Evolutionary conservation across 352 stramenopile genomes (phyloP).

Genomic region (Aphanomyces invadans): DNA sequence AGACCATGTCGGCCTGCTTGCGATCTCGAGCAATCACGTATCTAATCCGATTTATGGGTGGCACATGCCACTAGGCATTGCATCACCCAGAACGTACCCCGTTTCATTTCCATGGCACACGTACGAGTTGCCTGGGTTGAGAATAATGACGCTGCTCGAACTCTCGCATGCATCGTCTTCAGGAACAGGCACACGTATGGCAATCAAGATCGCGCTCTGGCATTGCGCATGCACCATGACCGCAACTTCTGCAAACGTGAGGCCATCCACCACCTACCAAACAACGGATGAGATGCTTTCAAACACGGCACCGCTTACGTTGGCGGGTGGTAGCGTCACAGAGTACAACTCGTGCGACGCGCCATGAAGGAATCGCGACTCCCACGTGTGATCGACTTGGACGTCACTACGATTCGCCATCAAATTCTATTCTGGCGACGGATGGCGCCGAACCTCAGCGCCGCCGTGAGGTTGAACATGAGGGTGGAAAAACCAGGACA

Average conservation of each 20-base stretch:
- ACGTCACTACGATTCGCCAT: slow-evolving; percentile 20
- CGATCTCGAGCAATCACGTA: slow-evolving; percentile 20
- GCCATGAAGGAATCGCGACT: slow-evolving; percentile 59
- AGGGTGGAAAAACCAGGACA: slow-evolving; percentile 80
- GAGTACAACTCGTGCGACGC: slow-evolving; percentile 74
- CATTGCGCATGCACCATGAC: slow-evolving; percentile 58
- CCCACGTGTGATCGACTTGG: slow-evolving; percentile 39
- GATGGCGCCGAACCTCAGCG: slow-evolving; percentile 52
- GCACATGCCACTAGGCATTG: too few relatives aligned
- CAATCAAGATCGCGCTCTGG: slow-evolving; percentile 12
- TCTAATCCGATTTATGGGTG: neutral
- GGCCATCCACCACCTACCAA: slow-evolving; percentile 44
- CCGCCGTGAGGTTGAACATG: slow-evolving; percentile 79
- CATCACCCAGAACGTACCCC: neutral
- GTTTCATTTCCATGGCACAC: slow-evolving; percentile 16
- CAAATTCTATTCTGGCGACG: too few relatives aligned
- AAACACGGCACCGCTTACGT: slow-evolving; percentile 20
- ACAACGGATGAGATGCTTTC: neutral
- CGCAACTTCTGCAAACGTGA: slow-evolving; percentile 72
- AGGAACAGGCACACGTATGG: neutral
- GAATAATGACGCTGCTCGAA: slow-evolving; percentile 5
- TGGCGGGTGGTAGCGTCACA: slow-evolving; percentile 43
- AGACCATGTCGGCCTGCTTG: slow-evolving; percentile 7
- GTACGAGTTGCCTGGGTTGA: slow-evolving; percentile 18
- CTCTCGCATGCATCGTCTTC: neutral